Evolutionary conservation across 2,329 filamentous ascomycete species (phyloP), one percentile per base, ranked within the genome.

Genomic region (Ophiostoma australiae): DNA sequence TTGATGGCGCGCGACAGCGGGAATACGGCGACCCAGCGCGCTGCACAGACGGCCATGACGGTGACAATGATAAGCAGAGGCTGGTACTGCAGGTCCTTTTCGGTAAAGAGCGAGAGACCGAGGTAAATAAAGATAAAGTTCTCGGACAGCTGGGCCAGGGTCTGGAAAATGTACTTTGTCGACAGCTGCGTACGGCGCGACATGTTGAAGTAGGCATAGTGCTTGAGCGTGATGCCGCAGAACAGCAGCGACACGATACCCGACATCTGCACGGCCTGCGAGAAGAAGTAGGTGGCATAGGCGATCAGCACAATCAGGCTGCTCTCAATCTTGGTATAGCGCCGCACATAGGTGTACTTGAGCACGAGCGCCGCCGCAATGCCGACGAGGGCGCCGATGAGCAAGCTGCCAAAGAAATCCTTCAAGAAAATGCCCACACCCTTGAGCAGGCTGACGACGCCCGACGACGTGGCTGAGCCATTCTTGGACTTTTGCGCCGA

Each of bases 51-150:
- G 4, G 95, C 94, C 67, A 94, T 83, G 4, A 97, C 90, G 0
- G 94, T 94, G 75, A 99, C 89, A 70, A 99, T 91, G 76, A 98
- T 98, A 77, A 99, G 92, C 2, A 97, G 88, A 0, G 95, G 95
- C 78, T 97, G 96, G 82, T 96, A 99, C 72, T 92, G 89, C 33
- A 97, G 85, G 68, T 92, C 88, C 69, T 89, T 89, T 76, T 98
- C 94, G 3, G 95, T 97, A 79, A 99, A 98, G 37, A 99, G 85
- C 0, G 95, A 96, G 3, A 99, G 84, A 6, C 95, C 95, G 0
- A 99, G 88, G 78, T 99, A 99, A 80, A 99, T 99, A 83, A 99
- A 99, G 80, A 99, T 99, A 79, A 99, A 99, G 80, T 99, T 99
- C 81, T 99, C 95, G 0, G 94, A 97, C 66, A 99, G 82, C 80